phyloP scores from a whole-genome alignment of 306 rosid species.

The Elaeagnus macrophylla region DNA sequence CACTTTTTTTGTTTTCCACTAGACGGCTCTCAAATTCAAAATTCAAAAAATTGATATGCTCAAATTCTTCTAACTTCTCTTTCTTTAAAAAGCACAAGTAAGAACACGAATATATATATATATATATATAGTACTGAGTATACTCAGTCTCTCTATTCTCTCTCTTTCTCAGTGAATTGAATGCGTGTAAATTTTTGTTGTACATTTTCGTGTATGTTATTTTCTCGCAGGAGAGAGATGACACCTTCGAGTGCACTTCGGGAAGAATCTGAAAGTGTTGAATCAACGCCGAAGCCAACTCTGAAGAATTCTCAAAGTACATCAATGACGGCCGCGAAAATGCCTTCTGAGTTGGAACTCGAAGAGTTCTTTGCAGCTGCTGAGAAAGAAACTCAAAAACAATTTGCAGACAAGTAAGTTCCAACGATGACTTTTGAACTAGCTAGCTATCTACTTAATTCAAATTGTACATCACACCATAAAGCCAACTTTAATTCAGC shows the following conservation, averaged over 20 bases:
- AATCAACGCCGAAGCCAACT: constrained; percentile 22
- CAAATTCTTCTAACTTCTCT: not conserved
- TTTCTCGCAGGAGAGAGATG: constrained; percentile 54
- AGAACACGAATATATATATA: not conserved
- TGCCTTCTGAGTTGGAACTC: constrained; percentile 54
- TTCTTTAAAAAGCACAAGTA: not conserved
- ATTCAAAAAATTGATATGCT: constrained; percentile 11
- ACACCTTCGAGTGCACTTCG: constrained; percentile 36
- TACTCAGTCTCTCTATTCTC: not conserved
- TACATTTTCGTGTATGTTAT: constrained; percentile 1
- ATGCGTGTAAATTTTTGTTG: constrained; percentile 11
- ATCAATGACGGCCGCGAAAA: constrained; percentile 24
- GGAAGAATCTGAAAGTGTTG: constrained; percentile 29
- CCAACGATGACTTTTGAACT: not conserved
- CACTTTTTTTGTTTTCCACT: not conserved
- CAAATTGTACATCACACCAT: not conserved
- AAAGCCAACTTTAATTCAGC: not conserved
- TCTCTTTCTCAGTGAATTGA: not conserved
- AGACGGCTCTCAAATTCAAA: constrained; percentile 22
- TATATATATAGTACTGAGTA: no score
- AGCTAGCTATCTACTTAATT: no score
- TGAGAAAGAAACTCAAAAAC: constrained; percentile 54
- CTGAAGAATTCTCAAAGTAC: constrained; percentile 31
- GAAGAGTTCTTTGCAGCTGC: constrained; percentile 70
- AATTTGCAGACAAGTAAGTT: constrained; percentile 55